A percentile compares a stretch with the other conserved stretches of the same genome.
These are phyloP conservation scores for Mycena galopus DNA, from an alignment of 768 basidiomycete genomes.

Conservation along the genomic window DNA sequence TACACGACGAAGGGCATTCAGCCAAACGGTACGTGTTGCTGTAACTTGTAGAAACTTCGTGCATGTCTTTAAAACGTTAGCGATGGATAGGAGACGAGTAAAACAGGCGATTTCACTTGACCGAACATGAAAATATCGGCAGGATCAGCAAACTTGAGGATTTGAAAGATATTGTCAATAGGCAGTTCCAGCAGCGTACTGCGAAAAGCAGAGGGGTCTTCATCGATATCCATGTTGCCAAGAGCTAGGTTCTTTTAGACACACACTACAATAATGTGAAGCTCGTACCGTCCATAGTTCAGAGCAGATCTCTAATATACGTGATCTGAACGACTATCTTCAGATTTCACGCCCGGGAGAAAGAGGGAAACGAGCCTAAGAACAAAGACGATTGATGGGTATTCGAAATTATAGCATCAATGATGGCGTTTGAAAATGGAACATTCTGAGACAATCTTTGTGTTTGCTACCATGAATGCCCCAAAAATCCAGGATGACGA, in stretches of 20 bases:
- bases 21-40: constrained; percentile 35
- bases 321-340: too few relatives aligned
- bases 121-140: constrained; percentile 12
- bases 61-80: not conserved
- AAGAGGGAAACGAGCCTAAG: not conserved
- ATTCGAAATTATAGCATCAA: not conserved
- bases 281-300: too few relatives aligned
- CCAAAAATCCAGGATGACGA: not conserved
- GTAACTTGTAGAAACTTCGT: not conserved
- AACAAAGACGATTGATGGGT: not conserved
- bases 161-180: constrained; percentile 19
- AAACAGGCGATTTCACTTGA: not conserved
- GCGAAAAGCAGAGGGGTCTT: not conserved
- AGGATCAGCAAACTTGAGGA: constrained; percentile 13
- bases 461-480: constrained; percentile 2
- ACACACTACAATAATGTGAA: too few relatives aligned
- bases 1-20: constrained; percentile 33
- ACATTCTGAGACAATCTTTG: not conserved
- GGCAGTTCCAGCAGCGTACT: constrained; percentile 13
- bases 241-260: too few relatives aligned
- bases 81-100: not conserved
- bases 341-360: too few relatives aligned
- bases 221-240: not conserved
- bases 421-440: not conserved
- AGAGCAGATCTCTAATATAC: too few relatives aligned